These are phyloP conservation scores for Shiraia sp. DNA, from an alignment of 2,329 filamentous ascomycete species.

Conservation along the genomic window DNA sequence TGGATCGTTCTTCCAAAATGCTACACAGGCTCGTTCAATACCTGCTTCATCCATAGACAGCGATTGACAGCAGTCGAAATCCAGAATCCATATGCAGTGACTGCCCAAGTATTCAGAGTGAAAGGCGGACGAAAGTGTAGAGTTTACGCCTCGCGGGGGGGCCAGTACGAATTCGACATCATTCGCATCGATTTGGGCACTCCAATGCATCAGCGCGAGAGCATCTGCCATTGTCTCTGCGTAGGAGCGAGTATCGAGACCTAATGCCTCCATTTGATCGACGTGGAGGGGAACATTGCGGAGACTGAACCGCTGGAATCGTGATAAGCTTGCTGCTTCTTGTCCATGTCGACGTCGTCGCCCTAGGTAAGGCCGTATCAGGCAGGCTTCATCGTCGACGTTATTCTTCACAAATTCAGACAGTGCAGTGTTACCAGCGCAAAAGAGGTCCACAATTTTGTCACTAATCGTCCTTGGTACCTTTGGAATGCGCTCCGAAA, in stretches of 20 bases:
- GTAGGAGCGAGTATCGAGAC: constrained; percentile 43
- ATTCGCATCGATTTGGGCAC: constrained; percentile 52
- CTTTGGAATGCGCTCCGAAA: constrained; percentile 11
- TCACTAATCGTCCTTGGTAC: constrained; percentile 13
- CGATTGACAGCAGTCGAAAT: constrained; percentile 64
- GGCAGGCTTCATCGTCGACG: constrained; percentile 48
- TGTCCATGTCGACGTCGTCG: constrained; percentile 19
- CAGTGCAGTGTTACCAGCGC: constrained; percentile 7
- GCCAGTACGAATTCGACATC: constrained; percentile 62
- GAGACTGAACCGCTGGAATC: constrained; percentile 45
- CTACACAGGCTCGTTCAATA: constrained; percentile 47
- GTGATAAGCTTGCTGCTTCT: constrained; percentile 5
- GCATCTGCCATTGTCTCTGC: constrained; percentile 54
- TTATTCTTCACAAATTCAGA: constrained; percentile 16
- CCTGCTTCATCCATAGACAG: constrained; percentile 44
- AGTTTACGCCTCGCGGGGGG: constrained; percentile 8
- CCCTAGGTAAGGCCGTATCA: constrained; percentile 57
- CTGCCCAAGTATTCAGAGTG: constrained; percentile 8
- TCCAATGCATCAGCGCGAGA: constrained; percentile 58
- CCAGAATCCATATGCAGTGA: constrained; percentile 50
- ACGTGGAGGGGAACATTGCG: constrained; percentile 56
- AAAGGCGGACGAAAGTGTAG: constrained; percentile 6
- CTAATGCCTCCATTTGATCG: constrained; percentile 55
- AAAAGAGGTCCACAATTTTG: constrained; percentile 17
- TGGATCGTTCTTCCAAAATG: constrained; percentile 57